Base-by-base conservation (phyloP, 139 green algal species). In the Coccomyxa sp. region DNA sequence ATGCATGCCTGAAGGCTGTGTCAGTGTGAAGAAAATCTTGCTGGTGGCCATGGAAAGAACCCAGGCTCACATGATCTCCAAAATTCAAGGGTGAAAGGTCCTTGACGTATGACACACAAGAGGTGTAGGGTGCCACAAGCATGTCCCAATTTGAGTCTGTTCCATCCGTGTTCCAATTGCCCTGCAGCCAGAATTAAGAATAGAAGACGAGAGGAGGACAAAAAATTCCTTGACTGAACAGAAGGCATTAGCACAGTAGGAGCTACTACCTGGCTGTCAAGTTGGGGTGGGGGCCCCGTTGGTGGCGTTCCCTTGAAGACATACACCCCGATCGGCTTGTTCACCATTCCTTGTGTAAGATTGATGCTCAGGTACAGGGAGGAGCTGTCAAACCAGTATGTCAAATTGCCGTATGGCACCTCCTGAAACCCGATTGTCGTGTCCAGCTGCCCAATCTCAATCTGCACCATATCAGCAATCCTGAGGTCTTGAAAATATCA, bases 31-130 rank as follows among this genome's bases (percentile, higher is more conserved):
- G 38, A 51, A 7, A 51, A 51, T 7, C 38, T 51, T 51, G 38
- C 38, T 51, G 38, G 7, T 51, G 38, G 38, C 38, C 38, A 51
- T 51, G 38, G 21, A 38, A 77, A 45, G 10, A 18, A 1, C 27
- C 21, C 23, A 10, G 27, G 27, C 23, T 51, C 71, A 38, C 71
- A 9, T 77, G 21, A n/a, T 77, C 71, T 18, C n/a, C n/a, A n/a
- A 38, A 77, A 3, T 31, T 15, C 23, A 77, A n/a, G 23, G 71
- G 71, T 38, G 71, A 31, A 25, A 77, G 71, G 71, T 77, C 71
- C 71, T 77, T 77, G 1, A 18, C 27, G n/a, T 77, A 77, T 77
- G 71, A 77, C 71, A 77, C 71, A 38, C 71, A 77, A 38, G 71
- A 51, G 71, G 71, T 18, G 27, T 51, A 38, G 14, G 71, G 71